phyloP scores from a whole-genome alignment of 176 grass and related monocot species.

The Metroxylon sagu region DNA sequence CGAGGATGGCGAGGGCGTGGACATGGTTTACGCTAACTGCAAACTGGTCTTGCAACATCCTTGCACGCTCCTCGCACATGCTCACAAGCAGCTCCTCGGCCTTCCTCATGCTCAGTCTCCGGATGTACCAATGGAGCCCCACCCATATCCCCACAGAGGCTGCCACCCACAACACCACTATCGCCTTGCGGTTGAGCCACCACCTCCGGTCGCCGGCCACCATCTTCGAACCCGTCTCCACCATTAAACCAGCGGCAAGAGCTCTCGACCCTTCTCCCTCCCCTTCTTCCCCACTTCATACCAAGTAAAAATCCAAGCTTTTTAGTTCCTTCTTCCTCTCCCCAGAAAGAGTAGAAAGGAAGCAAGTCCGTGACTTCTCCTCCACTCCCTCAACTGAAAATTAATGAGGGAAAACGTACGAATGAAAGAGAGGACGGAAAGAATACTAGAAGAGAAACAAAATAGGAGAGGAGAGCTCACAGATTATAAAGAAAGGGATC shows the following conservation, averaged over 20 bases:
- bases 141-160: conserved; percentile 6
- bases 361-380: neutral
- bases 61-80: conserved; percentile 94
- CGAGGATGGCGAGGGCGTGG: conserved; percentile 90
- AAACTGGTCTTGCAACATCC: conserved; percentile 98
- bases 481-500: no score
- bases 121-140: conserved; percentile 22
- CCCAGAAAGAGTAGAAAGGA: neutral
- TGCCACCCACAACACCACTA: conserved; percentile 38
- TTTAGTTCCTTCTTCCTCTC: neutral
- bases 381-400: neutral
- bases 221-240: neutral
- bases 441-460: no score
- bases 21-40: conserved; percentile 95
- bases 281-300: conserved; percentile 10
- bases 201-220: neutral
- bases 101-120: conserved; percentile 28
- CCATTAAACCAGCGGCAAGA: neutral
- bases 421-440: no score
- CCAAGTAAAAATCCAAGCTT: conserved; percentile 11
- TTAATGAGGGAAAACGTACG: no score
- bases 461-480: no score
- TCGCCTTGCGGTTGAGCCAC: conserved; percentile 26
- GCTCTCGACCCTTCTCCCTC: conserved; percentile 8
- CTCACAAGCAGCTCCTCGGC: conserved; percentile 63